Base-by-base conservation (phyloP, 2,329 filamentous ascomycete genomes). In the Biscogniauxia marginata region DNA sequence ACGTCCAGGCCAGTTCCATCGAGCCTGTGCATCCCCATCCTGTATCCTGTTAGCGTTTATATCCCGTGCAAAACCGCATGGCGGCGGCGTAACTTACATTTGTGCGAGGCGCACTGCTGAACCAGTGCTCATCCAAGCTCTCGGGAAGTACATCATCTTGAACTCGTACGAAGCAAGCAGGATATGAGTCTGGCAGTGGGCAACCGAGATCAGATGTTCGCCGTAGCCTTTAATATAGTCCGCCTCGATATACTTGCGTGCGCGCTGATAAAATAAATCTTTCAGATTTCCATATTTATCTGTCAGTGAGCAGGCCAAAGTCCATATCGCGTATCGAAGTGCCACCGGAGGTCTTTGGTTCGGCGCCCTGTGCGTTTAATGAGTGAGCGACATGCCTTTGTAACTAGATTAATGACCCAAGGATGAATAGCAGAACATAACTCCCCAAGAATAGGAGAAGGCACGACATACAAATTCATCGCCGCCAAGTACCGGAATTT, bases 121-220 rank as follows among this genome's bases (percentile, higher is more conserved):
- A 20, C 93, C 95, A 2, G 90, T 88, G 64, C 90, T 97, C 76
- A 96, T 85, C 95, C 95, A 98, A 0, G 95, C 95, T 63, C 95
- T 81, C 1, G 95, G 93, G 65, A 98, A 98, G 72, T 92, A 96
- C 90, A 98, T 96, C 82, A 90, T 89, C 75, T 93, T 96, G 79
- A 97, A 98, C 72, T 99, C 95, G 67, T 96, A 97, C 0, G 84
- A 86, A 5, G 87, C 84, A 49, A 96, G 80, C 19, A 98, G 77
- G 22, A 86, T 79, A 81, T 96, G 96, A 1, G 90, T 85, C 71
- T 99, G 95, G 50, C 88, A 90, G 72, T 96, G 91, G 16, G 88
- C 87, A 24, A 97, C 79, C 1, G 89, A 93, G 63, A 97, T 89
- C 70, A 96, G 89, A 63, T 87, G 83, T 72, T 98, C 93, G 52